Base-by-base conservation (phyloP, 495 filamentous ascomycete genomes). In the Penicillium atrosanguineum region DNA sequence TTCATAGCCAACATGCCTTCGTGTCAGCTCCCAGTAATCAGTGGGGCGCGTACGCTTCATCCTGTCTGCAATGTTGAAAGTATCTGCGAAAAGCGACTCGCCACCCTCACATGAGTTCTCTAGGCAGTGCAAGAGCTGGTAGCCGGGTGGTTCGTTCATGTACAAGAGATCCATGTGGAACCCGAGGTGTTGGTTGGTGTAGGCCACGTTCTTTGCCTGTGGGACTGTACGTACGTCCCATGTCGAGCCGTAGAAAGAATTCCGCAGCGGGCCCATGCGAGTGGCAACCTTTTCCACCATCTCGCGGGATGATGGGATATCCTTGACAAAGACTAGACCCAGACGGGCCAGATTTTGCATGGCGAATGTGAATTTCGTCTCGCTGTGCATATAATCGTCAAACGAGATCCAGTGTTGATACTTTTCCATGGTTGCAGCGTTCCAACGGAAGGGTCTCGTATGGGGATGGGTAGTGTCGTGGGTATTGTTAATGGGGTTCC, bases 161-260 rank as follows among this genome's bases (percentile, higher is more conserved):
- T 97, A 97, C 64, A 95, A 78, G 25, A 96, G 80, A 62, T 97
- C 93, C 86, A 95, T 93, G 69, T 97, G 93, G 36, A 94, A 82
- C 16, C 87, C 88, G 1, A 96, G 83, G 58, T 83, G 83, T 40
- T 84, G 74, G 63, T 74, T 83, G 4, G 92, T 96, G 72, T 97
- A 96, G 14, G 93, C 93, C 7, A 97, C 85, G 60, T 97, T 97
- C 65, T 89, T 90, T 38, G 91, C 88, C 41, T 85, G 56, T 2
- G 87, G 83, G 29, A 91, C 84, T 8, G 79, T 85, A 48, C 79
- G 82, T 23, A 97, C 92, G 69, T 96, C 89, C 88, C 90, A 96
- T 1, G 90, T 96, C 40, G 70, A 68, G 29, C 93, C 93, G 70
- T 96, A 96, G 65, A 97, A 94, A 15, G 90, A 88, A 56, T 88